Base-by-base conservation (phyloP, 345 rosid species). In the Lumnitzera littorea region DNA sequence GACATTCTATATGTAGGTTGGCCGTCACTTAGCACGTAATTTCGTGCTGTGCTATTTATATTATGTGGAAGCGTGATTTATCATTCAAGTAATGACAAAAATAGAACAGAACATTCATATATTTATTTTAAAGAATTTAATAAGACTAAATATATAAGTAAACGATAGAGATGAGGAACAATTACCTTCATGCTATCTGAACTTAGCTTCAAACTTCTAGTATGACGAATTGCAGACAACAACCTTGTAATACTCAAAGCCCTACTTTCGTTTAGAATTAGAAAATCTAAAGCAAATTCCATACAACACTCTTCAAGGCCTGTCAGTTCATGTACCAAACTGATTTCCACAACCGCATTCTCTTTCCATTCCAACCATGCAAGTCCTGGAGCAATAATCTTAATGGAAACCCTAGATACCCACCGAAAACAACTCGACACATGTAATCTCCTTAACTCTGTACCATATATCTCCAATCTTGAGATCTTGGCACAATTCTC, bases 141-240 rank as follows among this genome's bases (percentile, higher is more conserved):
- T 29, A 29, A 29, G 36, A 29, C 36, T 29, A 29, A 29, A 29
- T 3, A 36, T 36, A 36, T 4, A 4, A 36, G 43, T 36, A 36
- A 36, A 36, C 10, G 9, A 9, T 36, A 36, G 43, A 9, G 43
- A 36, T 36, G 43, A 36, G 43, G 36, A 36, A 36, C 43, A 36
- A 36, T 6, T 4, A 36, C 98, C 98, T 83, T 87, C 11, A 88
- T 62, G 48, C 88, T 81, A 24, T 80, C 84, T 70, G 68, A 74
- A 61, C 78, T 81, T 36, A 91, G 83, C 24, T 78, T 79, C 68
- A 88, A 66, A 56, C 60, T 63, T 36, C 58, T 71, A 31, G 71
- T 81, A 65, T 73, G 67, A 15, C 78, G 62, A 25, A 91, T 70
- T 49, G 79, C 83, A 23, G 79, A 74, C 70, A 84, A 70, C 58